Percentiles rank a stretch among this genome's conserved stretches.
phyloP scores from a whole-genome alignment of 176 grass and related monocot species.

The barley (Hordeum vulgare) region DNA sequence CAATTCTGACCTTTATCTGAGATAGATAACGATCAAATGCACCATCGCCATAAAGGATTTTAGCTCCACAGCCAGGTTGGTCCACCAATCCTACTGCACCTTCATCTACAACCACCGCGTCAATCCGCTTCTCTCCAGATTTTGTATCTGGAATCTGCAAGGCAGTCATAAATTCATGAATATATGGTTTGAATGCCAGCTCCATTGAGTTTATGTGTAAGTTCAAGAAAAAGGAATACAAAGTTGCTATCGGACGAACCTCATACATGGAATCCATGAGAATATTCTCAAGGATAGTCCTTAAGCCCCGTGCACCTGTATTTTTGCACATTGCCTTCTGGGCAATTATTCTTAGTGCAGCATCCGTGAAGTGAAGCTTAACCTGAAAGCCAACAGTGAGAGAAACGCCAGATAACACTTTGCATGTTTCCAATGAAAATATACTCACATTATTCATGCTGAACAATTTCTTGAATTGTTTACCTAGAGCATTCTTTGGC shows the following conservation, averaged over 20 bases:
- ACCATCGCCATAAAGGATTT: constrained; percentile 75
- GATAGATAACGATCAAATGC: constrained; percentile 72
- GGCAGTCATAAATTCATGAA: constrained; percentile 4
- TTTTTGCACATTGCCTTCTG: constrained; percentile 91
- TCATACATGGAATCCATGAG: constrained; percentile 98
- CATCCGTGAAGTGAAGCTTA: constrained; percentile 89
- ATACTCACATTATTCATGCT: constrained; percentile 94
- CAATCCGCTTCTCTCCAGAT: constrained; percentile 67
- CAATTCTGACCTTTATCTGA: constrained; percentile 35
- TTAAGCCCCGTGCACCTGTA: constrained; percentile 84
- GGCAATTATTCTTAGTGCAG: constrained; percentile 78
- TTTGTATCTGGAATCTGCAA: constrained; percentile 89
- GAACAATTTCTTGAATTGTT: constrained; percentile 96
- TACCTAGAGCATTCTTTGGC: constrained; percentile 87
- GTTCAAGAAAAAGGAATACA: background rate
- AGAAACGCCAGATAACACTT: background rate
- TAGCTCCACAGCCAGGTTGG: constrained; percentile 71
- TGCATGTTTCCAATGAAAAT: constrained; percentile 10
- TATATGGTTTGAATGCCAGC: background rate
- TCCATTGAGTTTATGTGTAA: background rate
- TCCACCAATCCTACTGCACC: constrained; percentile 76
- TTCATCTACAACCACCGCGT: constrained; percentile 90
- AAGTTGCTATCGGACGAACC: constrained; percentile 34
- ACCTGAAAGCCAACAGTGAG: constrained; percentile 55
- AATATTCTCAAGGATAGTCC: constrained; percentile 96